Percentiles rank a stretch among this genome's conserved stretches.
These are phyloP conservation scores for Magnolia sinica DNA, from an alignment of 164 flowering plant genomes.

Conservation along the genomic window DNA sequence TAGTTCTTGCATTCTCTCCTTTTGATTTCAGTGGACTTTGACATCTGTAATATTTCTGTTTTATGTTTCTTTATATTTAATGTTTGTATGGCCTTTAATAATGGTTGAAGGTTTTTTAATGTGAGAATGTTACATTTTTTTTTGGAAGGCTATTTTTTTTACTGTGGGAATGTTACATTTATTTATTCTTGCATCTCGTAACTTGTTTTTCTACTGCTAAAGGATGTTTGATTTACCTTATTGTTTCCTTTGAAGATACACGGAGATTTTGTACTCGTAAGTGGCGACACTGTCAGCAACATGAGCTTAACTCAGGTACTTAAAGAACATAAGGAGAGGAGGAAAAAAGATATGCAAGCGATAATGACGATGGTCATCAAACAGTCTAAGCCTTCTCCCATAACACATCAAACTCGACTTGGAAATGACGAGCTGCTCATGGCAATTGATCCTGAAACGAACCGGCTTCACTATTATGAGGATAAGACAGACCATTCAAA, in stretches of 20 bases:
- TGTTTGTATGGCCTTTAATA: neutral
- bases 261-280: conserved; percentile 87
- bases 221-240: neutral
- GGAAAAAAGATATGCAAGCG: conserved; percentile 74
- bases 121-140: neutral
- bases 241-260: conserved; percentile 49
- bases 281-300: conserved; percentile 96
- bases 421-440: conserved; percentile 90
- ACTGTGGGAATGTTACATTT: neutral
- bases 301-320: conserved; percentile 76
- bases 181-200: neutral
- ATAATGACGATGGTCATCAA: conserved; percentile 94
- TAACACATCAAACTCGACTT: conserved; percentile 81
- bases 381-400: conserved; percentile 68
- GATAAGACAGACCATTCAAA: conserved; percentile 58
- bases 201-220: neutral
- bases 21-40: neutral
- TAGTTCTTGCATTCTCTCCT: neutral
- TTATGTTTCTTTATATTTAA: neutral
- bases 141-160: neutral
- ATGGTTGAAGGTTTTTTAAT: too few relatives aligned
- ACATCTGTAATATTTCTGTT: neutral
- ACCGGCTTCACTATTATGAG: conserved; percentile 81
- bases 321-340: conserved; percentile 84
- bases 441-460: conserved; percentile 82